phyloP scores from a whole-genome alignment of 2,329 filamentous ascomycete species.

The Coniochaeta hoffmannii region DNA sequence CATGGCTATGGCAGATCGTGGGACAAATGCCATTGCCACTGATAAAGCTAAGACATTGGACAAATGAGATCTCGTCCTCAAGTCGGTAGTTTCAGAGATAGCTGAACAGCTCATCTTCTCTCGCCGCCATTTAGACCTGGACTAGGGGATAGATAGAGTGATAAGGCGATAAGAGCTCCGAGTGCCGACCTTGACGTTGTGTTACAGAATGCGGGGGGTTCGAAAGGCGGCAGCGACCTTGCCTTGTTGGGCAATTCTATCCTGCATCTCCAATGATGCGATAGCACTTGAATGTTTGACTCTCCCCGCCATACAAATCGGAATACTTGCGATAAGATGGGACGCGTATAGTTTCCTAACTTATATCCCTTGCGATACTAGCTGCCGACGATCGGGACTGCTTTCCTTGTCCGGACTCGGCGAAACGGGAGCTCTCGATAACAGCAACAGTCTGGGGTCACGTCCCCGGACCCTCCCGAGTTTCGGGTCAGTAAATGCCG shows the following conservation, averaged over 20 bases:
- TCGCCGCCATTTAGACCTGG: neutral
- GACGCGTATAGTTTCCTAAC: too few species aligned
- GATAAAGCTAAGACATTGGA: conserved; percentile 1
- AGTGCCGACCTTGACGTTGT: too few species aligned
- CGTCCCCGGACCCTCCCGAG: neutral
- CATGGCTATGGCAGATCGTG: neutral
- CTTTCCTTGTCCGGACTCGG: neutral
- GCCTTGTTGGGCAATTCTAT: neutral
- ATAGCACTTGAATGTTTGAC: neutral
- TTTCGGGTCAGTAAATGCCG: neutral
- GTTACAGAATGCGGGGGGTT: too few species aligned
- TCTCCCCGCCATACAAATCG: too few species aligned
- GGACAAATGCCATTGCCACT: neutral
- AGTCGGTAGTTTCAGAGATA: neutral
- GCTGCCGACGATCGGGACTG: neutral
- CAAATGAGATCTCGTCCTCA: neutral
- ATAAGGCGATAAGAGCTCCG: neutral
- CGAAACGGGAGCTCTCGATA: neutral
- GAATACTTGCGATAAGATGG: too few species aligned
- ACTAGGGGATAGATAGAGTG: neutral
- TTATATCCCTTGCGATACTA: neutral
- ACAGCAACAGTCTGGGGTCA: neutral
- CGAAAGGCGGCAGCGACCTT: neutral
- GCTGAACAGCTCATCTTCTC: neutral
- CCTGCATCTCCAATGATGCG: neutral